Evolutionary conservation across 371 early-diverging fungal species (phyloP).

Genomic region (Mortierella sp.): DNA sequence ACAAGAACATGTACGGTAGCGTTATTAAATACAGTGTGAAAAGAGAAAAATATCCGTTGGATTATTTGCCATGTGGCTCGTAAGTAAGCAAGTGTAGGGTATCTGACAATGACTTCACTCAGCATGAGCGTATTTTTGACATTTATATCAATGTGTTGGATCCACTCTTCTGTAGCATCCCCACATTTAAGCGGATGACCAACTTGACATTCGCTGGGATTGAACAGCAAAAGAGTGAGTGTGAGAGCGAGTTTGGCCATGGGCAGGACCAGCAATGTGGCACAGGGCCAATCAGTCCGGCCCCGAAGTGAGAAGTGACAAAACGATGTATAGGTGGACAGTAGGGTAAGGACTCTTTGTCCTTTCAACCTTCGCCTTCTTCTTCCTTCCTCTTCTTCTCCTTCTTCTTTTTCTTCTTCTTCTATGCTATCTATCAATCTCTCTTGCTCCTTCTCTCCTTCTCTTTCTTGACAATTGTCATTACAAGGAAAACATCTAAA

Average conservation of each 20-base stretch:
- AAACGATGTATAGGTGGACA: not conserved
- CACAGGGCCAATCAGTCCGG: conserved; percentile 15
- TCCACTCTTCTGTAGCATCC: not conserved
- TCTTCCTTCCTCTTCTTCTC: conserved; percentile 1
- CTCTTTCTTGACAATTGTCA: conserved; percentile 9
- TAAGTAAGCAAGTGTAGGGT: not conserved
- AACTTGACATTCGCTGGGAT: not conserved
- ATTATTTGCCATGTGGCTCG: not conserved
- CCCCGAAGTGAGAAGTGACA: not conserved
- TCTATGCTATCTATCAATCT: not conserved
- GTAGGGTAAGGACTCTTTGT: not conserved
- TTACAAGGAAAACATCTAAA: not conserved
- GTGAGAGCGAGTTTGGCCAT: not conserved
- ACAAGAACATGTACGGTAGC: no score
- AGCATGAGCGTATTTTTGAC: conserved; percentile 5
- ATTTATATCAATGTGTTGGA: not conserved
- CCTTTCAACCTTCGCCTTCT: not conserved
- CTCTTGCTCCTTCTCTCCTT: not conserved
- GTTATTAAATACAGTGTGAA: no score
- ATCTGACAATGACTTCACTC: conserved; percentile 7
- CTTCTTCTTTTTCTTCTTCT: not conserved
- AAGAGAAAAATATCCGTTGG: no score
- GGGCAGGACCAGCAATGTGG: conserved; percentile 14
- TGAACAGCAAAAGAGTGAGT: not conserved
- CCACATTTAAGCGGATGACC: not conserved